Conservation (phyloP, 192 early-diverging fungal genomes). For the Coemansia sp. region DNA sequence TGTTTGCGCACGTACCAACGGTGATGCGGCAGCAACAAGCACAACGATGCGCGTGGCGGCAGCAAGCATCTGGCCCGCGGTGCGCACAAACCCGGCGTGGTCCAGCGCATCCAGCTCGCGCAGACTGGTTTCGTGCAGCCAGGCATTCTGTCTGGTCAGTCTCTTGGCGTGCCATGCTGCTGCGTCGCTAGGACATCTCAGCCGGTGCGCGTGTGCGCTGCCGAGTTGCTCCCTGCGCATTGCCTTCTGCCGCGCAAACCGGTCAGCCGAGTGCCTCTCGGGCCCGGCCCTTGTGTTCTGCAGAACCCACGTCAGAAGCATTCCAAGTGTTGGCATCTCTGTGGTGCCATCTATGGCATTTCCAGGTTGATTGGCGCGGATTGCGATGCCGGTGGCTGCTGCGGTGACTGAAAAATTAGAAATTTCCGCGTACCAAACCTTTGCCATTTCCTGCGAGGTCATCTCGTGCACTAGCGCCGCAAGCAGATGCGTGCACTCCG, state of each 20-base stretch:
- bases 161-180: neutral
- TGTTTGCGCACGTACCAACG: neutral
- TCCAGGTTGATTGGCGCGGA: neutral
- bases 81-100: neutral
- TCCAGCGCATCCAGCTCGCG: neutral
- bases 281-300: neutral
- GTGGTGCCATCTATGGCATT: neutral
- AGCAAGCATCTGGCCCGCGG: neutral
- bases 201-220: neutral
- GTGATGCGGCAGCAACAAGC: conserved; percentile 2
- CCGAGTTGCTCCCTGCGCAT: neutral
- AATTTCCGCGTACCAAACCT: neutral
- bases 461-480: neutral
- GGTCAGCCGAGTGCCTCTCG: neutral
- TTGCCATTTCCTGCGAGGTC: neutral
- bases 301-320: neutral
- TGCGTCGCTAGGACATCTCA: neutral
- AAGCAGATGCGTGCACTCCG: neutral
- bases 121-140: neutral
- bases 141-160: neutral
- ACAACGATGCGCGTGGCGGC: conserved; percentile 6
- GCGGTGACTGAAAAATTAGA: neutral
- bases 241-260: neutral
- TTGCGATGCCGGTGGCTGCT: conserved; percentile 1
- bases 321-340: too few species aligned